These are phyloP conservation scores for Mucor indicus DNA, from an alignment of 371 early-diverging fungal genomes.

Conservation along the genomic window DNA sequence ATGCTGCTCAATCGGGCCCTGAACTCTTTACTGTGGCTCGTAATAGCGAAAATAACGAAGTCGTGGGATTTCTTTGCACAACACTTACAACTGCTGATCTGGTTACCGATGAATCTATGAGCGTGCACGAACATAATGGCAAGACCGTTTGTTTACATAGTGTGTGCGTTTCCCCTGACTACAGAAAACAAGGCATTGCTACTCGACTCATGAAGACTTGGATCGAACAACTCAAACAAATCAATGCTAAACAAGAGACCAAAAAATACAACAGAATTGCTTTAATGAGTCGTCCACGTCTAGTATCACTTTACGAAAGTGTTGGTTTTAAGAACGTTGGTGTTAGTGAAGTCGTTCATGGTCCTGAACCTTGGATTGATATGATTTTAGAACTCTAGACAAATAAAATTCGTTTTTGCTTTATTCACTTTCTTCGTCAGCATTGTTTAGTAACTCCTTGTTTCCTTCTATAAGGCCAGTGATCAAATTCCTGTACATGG, in stretches of 20 bases:
- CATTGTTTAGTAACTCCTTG: slow-evolving; percentile 9
- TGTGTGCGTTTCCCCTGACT: slow-evolving; percentile 54
- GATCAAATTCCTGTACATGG: slow-evolving; percentile 29
- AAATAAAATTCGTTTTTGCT: slow-evolving; percentile 4
- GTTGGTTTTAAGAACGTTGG: slow-evolving; percentile 62
- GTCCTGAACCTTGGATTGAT: slow-evolving; percentile 62
- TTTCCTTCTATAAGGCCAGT: slow-evolving; percentile 20
- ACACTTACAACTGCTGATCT: slow-evolving; percentile 43
- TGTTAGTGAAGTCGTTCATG: slow-evolving; percentile 60
- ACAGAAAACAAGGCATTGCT: slow-evolving; percentile 61
- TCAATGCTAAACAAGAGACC: slow-evolving; percentile 2
- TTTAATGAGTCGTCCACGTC: slow-evolving; percentile 53
- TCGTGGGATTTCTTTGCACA: slow-evolving; percentile 62
- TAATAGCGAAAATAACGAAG: not conserved
- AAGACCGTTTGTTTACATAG: slow-evolving; percentile 67
- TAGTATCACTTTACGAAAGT: slow-evolving; percentile 56
- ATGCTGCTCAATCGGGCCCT: slow-evolving; percentile 36
- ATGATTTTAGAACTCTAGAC: slow-evolving; percentile 28
- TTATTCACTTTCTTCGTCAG: slow-evolving; percentile 7
- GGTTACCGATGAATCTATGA: slow-evolving; percentile 69
- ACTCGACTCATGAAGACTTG: slow-evolving; percentile 44
- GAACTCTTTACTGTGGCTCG: slow-evolving; percentile 60
- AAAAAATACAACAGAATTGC: slow-evolving; percentile 48
- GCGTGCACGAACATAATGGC: slow-evolving; percentile 57
- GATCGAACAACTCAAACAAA: slow-evolving; percentile 33